Evolutionary conservation across 305 asterid genomes (phyloP).

Genomic region (Fraxinus sp.): DNA sequence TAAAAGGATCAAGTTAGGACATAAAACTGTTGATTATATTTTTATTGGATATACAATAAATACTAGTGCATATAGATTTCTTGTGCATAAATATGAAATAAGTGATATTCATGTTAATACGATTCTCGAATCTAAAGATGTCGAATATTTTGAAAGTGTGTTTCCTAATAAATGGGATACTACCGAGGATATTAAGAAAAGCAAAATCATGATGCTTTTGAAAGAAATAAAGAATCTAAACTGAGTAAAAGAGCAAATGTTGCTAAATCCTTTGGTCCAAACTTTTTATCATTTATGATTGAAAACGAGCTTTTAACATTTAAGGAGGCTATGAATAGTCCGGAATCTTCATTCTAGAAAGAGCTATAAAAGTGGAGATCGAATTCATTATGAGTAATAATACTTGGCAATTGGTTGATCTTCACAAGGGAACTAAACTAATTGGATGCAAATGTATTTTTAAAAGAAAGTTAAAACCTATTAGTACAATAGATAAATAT

Average conservation of each 20-base stretch:
- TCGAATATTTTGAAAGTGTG: neutral
- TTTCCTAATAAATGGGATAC: neutral
- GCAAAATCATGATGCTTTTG: neutral
- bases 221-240: too few relatives aligned
- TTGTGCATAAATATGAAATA: too few relatives aligned
- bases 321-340: neutral
- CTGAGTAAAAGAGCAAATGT: neutral
- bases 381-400: too few relatives aligned
- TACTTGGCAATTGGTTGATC: neutral
- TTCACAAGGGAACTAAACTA: neutral
- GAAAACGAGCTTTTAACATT: neutral
- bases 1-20: neutral
- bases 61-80: too few relatives aligned
- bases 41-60: neutral
- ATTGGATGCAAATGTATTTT: neutral
- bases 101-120: neutral
- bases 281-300: neutral
- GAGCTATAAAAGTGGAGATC: too few relatives aligned
- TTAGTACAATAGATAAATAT: neutral
- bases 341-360: neutral
- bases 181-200: too few relatives aligned
- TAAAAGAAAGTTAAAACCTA: too few relatives aligned
- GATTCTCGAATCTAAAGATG: neutral
- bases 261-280: neutral
- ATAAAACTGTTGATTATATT: too few relatives aligned